A percentile compares a stretch with the other conserved stretches of the same genome.
Evolutionary conservation across 176 grass and related monocot species (phyloP).

Genomic region (Triticum timopheevii): DNA sequence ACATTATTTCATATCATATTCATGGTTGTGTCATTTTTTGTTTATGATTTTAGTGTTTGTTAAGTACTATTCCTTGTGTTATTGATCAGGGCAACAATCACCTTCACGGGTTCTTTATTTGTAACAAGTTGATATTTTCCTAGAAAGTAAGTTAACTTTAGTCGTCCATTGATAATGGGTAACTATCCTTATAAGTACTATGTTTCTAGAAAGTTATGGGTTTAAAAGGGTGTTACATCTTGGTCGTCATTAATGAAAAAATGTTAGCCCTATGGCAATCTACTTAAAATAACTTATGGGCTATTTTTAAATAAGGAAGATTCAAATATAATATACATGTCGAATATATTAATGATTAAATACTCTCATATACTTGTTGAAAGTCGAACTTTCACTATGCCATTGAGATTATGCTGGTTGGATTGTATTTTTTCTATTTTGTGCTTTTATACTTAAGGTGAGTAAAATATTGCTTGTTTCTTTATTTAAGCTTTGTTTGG

Average conservation of each 20-base stretch:
- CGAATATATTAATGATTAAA: no score
- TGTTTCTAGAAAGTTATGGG: neutral
- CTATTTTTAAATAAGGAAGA: neutral
- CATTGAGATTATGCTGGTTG: neutral
- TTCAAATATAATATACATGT: neutral
- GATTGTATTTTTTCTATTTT: neutral
- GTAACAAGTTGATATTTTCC: no score
- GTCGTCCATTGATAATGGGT: neutral
- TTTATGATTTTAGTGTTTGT: no score
- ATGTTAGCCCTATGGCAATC: neutral
- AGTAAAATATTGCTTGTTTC: neutral
- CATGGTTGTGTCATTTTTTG: no score
- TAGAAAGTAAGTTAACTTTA: no score
- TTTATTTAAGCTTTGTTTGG: neutral
- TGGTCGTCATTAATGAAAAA: neutral
- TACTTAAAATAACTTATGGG: neutral
- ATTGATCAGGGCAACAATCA: no score
- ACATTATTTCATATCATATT: no score
- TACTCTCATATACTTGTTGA: no score
- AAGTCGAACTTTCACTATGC: no score
- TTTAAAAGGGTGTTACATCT: no score
- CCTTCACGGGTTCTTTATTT: no score
- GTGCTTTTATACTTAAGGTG: neutral
- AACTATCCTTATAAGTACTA: neutral
- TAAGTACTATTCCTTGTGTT: no score